Evolutionary conservation across 2,329 filamentous ascomycete species (phyloP), one percentile per base, ranked within the genome.

Genomic region (Colletotrichum cuscutae): DNA sequence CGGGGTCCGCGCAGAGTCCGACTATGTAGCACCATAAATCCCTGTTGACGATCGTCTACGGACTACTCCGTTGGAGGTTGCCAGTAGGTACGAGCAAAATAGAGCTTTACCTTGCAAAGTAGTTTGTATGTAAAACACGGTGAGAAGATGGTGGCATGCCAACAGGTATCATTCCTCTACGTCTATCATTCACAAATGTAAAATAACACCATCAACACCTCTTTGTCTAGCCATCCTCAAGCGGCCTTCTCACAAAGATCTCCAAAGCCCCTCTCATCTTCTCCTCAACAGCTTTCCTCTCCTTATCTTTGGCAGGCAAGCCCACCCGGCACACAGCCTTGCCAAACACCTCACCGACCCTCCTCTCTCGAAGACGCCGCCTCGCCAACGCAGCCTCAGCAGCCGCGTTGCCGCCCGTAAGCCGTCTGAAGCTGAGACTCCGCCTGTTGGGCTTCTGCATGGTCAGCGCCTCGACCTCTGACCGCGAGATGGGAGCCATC

Each of bases 201-300:
- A 8, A 26, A 5, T 15, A 22, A 15, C 12, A 5, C n/a, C n/a
- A 7, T n/a, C 12, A 19, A 26, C 13, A 28, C 13, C 42, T 12
- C 9, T 7, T 4, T n/a, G 4, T 5, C 19, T 24, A 72, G 3
- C 71, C 71, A 28, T 74, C 72, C 37, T 75, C 69, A 24, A 75
- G 61, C 13, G 72, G 62, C 54, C 66, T 69, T 69, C 80, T 78
- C 67, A 85, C 67, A 74, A 97, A 97, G 32, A 94, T 83, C 79
- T 95, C 93, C 35, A 97, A 79, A 13, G 95, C 82, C 11, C 87
- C 87, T 68, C 87, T 86, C 84, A 91, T 93, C 79, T 89, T 89
- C 70, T 93, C 93, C 75, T 92, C 90, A 15, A 86, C 81, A 0
- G 84, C 82, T 72, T 86, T 91, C 75, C 84, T 89, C 72, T 93